Evolutionary conservation across 805 yeast genomes (phyloP), one percentile per base, ranked within the genome.

Genomic region (Isabelozyma rhagii): DNA sequence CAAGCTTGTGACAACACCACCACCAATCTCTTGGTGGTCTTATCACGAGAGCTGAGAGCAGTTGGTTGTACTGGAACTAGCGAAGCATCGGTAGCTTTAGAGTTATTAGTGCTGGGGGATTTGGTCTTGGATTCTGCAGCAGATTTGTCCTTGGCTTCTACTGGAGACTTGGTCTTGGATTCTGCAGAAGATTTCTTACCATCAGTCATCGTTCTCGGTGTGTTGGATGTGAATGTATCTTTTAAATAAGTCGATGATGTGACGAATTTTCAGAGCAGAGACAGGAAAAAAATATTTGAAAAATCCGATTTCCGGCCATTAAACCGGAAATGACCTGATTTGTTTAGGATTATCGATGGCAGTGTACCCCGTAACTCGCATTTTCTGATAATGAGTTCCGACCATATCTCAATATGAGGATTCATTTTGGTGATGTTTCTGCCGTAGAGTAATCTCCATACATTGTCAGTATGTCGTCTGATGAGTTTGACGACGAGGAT

Each of bases 1-100:
- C 97, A 92, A 13, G 99, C 99, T 63, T 91, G 96, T 13, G 97
- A 84, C 43, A 94, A 78, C n/a, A 94, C 99, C 17, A 94, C 99
- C 51, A 94, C 83, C 60, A 94, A 77, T 62, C 99, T 80, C 68
- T 90, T 84, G 9, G 97, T 85, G 52, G 75, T 78, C 63, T 93
- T 93, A 73, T 93, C 98, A 56, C 81, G 87, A 0, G 97, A 89
- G 40, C 82, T 82, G 48, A 92, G 77, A 7, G 90, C 83, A 25
- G 82, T 72, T 36, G 99, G 98, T 53, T 90, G 92, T 42, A 83
- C 84, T 10, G 98, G 98, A 21, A 91, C 92, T 46, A 91, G 73
- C 4, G 91, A 84, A 1, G 96, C 96, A 44, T 69, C 40, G 29
- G 45, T 41, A 4, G 38, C 13, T 29, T 39, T 39, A 45, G 45